phyloP scores from a whole-genome alignment of 371 early-diverging fungal species.

The Cokeromyces recurvatus region DNA sequence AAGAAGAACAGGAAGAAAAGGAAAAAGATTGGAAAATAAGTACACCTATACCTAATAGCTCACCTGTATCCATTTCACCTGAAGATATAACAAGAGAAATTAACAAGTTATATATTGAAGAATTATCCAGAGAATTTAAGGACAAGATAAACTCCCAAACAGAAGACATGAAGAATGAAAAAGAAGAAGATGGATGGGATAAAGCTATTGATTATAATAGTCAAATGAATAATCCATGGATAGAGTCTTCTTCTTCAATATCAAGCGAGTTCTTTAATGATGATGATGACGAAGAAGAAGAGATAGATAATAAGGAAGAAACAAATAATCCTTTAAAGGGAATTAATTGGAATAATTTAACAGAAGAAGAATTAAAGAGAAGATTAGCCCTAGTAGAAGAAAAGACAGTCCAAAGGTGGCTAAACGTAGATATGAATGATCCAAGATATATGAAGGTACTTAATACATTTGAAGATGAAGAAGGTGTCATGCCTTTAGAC shows the following conservation, averaged over 20 bases:
- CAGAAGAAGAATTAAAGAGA: constrained; percentile 34
- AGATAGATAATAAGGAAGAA: constrained; percentile 15
- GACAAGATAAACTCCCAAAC: constrained; percentile 2
- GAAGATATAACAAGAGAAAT: constrained; percentile 17
- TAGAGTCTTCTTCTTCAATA: background rate
- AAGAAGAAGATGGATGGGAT: constrained; percentile 27
- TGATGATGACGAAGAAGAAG: constrained; percentile 17
- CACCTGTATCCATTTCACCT: constrained; percentile 12
- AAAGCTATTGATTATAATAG: constrained; percentile 1
- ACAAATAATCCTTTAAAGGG: constrained; percentile 25
- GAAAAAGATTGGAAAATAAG: background rate
- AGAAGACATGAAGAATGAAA: background rate
- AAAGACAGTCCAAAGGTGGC: constrained; percentile 30
- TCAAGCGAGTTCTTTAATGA: background rate
- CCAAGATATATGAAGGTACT: constrained; percentile 34
- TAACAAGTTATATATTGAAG: constrained; percentile 25
- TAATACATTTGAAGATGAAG: constrained; percentile 20
- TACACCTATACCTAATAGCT: constrained; percentile 14
- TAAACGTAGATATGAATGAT: constrained; percentile 35
- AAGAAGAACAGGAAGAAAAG: constrained; percentile 7
- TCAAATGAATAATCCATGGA: background rate
- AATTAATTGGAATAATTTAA: constrained; percentile 35
- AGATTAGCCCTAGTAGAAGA: constrained; percentile 28
- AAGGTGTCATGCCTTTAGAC: too few relatives aligned
- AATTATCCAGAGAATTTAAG: constrained; percentile 23